Evolutionary conservation across 345 rosid genomes (phyloP).

Genomic region (Streptanthus diversifolius): DNA sequence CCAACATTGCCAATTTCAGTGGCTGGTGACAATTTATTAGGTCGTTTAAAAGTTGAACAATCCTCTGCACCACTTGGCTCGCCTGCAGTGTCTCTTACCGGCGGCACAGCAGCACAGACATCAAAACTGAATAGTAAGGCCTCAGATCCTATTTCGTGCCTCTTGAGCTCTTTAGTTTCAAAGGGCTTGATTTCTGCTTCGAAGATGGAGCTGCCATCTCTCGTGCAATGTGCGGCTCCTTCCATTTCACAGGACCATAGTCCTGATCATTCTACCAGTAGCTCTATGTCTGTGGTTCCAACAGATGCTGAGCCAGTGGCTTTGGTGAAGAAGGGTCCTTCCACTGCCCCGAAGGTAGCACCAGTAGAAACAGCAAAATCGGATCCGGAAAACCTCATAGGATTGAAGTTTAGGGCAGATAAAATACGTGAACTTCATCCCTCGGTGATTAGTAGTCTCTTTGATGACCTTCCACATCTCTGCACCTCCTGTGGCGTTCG

Average conservation of each 20-base stretch:
- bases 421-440: constrained; percentile 72
- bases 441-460: constrained; percentile 58
- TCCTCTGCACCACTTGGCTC: constrained; percentile 44
- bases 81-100: constrained; percentile 37
- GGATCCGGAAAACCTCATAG: constrained; percentile 51
- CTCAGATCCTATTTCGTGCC: constrained; percentile 64
- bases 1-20: constrained; percentile 32
- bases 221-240: constrained; percentile 31
- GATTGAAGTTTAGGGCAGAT: constrained; percentile 70
- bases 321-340: constrained; percentile 38
- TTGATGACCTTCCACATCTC: constrained; percentile 61
- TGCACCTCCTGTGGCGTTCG: constrained; percentile 76
- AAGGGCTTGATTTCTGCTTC: constrained; percentile 89
- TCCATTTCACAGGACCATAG: constrained; percentile 37
- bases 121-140: constrained; percentile 43
- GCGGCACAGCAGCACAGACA: constrained; percentile 35
- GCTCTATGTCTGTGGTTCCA: constrained; percentile 40
- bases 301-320: constrained; percentile 35
- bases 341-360: constrained; percentile 34
- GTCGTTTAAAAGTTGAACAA: constrained; percentile 41
- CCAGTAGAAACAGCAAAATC: constrained; percentile 25
- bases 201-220: constrained; percentile 46
- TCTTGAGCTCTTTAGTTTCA: constrained; percentile 86
- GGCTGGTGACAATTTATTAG: constrained; percentile 32
- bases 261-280: constrained; percentile 36